These are phyloP conservation scores for Barbarea vulgaris DNA, from an alignment of 345 rosid species.

Conservation along the genomic window DNA sequence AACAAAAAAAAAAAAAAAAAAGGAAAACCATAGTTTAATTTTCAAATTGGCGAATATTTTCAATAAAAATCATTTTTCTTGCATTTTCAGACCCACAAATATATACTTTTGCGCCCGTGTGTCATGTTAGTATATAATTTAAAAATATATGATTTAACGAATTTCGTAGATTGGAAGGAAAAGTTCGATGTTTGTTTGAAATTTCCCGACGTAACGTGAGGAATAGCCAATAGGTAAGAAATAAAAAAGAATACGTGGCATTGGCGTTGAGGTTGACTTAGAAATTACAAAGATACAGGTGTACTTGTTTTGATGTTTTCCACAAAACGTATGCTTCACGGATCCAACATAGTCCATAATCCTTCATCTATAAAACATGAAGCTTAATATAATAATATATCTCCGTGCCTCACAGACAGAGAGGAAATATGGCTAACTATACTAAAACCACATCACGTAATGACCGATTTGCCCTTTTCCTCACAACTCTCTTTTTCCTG, in stretches of 20 bases:
- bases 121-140: neutral
- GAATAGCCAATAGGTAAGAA: neutral
- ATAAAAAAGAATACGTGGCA: conserved; percentile 11
- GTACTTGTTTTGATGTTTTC: neutral
- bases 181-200: neutral
- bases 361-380: conserved; percentile 22
- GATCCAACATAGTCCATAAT: conserved; percentile 2
- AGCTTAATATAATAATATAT: neutral
- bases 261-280: conserved; percentile 26
- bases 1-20: no score
- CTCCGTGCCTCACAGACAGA: neutral
- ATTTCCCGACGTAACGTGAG: neutral
- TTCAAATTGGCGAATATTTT: neutral
- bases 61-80: neutral
- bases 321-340: conserved; percentile 24
- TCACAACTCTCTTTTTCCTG: conserved; percentile 23
- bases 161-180: neutral
- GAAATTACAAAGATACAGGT: neutral
- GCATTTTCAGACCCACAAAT: neutral
- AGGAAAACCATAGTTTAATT: neutral
- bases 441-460: conserved; percentile 10
- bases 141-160: neutral
- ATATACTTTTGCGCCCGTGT: neutral
- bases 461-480: neutral
- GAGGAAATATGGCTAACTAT: conserved; percentile 16